Conservation (phyloP, 768 basidiomycete species). For the Lentinus tigrinus region DNA sequence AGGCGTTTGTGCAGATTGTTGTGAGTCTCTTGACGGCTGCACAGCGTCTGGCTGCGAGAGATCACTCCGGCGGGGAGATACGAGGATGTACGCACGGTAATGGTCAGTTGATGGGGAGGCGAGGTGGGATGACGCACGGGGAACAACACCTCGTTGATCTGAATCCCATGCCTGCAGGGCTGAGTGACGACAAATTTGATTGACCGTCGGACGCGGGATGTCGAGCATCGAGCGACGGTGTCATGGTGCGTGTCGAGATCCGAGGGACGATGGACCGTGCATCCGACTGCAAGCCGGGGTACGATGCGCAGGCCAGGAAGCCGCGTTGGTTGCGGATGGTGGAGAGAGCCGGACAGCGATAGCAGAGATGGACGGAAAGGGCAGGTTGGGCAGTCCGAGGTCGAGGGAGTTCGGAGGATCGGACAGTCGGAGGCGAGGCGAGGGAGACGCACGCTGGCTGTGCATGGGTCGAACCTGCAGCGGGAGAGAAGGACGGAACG, state of each 20-base stretch:
- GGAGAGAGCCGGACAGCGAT: background rate
- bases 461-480: background rate
- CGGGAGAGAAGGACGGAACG: background rate
- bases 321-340: background rate
- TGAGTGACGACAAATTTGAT: too few species aligned
- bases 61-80: background rate
- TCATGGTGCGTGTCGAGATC: too few species aligned
- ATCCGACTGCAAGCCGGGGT: too few species aligned
- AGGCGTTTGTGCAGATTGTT: slow-evolving; percentile 7
- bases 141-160: too few species aligned
- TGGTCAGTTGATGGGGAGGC: too few species aligned
- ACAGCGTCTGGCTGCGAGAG: background rate
- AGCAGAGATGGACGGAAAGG: background rate
- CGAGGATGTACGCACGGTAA: background rate
- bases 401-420: background rate
- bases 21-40: slow-evolving; percentile 2
- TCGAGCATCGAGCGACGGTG: background rate
- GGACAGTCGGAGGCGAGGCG: background rate
- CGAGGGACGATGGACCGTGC: slow-evolving; percentile 3
- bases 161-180: too few species aligned
- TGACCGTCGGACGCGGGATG: too few species aligned
- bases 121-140: too few species aligned
- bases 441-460: background rate
- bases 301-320: too few species aligned
- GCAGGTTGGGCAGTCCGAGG: background rate